Evolutionary conservation across 441 rosid species (phyloP), one percentile per base, ranked within the genome.

Genomic region (Geranium incanum): DNA sequence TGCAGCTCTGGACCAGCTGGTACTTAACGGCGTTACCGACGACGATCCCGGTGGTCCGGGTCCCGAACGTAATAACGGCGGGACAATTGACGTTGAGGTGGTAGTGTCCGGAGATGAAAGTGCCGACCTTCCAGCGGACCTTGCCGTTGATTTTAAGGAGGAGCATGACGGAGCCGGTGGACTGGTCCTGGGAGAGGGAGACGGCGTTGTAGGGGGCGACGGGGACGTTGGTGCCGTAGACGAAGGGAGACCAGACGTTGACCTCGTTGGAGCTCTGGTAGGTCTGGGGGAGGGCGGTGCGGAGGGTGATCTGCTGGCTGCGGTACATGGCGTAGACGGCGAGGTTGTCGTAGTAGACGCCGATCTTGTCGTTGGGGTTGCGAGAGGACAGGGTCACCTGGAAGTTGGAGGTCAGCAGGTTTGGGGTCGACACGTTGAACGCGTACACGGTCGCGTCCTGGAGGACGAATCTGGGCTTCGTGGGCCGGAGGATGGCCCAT

Each of bases 371-470:
- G 73, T 95, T 92, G 0, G 92, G 97, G 81, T 95, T 92, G 16
- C 90, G 90, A 28, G 88, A 73, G n/a, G 88, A 85, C 76, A 92
- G 2, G 16, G 99, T 92, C 81, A 92, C 76, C 45, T 88, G 95
- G 80, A 95, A 83, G 81, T 77, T 87, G 78, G 93, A 85, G 18
- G 97, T 86, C 78, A 95, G 86, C 75, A 77, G 67, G 72, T 88
- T 90, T 2, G 96, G 95, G 28, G 50, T 39, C 0, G 99, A 74
- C 78, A 84, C 70, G 85, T 92, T 95, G 89, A 95, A 95, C 82
- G 79, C 84, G 79, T 70, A 85, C 72, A 92, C 89, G 75, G 97
- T 95, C 81, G 85, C 91, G 86, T 95, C 99, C 79, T 90, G 97
- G 81, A 94, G 89, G 80, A 86, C 0, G 87, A 94, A 92, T 5